Percentiles rank a stretch among this genome's conserved stretches.
Conservation (phyloP, 2,329 filamentous ascomycete genomes). For the Tolypocladium tropicale region DNA sequence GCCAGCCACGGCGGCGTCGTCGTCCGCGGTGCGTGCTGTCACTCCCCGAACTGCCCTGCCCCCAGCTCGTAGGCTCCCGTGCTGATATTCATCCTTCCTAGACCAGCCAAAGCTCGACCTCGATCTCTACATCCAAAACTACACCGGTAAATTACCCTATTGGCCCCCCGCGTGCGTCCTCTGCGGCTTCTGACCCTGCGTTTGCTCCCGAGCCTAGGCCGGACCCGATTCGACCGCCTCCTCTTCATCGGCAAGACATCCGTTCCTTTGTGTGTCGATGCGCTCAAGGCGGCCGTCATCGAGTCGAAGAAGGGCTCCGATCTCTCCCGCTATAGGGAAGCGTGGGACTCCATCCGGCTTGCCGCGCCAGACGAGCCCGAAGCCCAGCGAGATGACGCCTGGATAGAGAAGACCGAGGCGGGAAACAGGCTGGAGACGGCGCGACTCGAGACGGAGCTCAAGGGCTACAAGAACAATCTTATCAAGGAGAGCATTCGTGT, state of each 20-base stretch:
- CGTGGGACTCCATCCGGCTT: slow-evolving; percentile 53
- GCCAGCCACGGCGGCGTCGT: slow-evolving; percentile 34
- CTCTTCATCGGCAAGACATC: slow-evolving; percentile 73
- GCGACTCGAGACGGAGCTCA: slow-evolving; percentile 75
- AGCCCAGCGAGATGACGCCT: slow-evolving; percentile 56
- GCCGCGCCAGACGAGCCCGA: slow-evolving; percentile 59
- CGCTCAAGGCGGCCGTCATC: slow-evolving; percentile 63
- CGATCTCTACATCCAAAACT: slow-evolving; percentile 83
- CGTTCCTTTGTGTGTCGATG: slow-evolving; percentile 65
- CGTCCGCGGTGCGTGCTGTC: slow-evolving; percentile 30
- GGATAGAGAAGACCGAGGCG: slow-evolving; percentile 60
- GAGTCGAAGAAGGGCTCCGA: slow-evolving; percentile 73
- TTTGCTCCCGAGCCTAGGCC: slow-evolving; percentile 40
- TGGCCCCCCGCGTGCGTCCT: not conserved
- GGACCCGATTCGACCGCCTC: slow-evolving; percentile 72
- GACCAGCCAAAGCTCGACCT: slow-evolving; percentile 83
- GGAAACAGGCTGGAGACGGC: slow-evolving; percentile 59
- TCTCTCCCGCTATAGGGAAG: slow-evolving; percentile 58
- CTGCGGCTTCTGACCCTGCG: not conserved
- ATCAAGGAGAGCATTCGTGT: slow-evolving; percentile 95
- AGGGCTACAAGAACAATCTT: slow-evolving; percentile 90
- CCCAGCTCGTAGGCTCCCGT: not conserved
- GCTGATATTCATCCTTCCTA: slow-evolving; percentile 20
- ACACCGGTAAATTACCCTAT: slow-evolving; percentile 50
- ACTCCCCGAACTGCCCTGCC: not conserved